Percentiles rank a stretch among this genome's conserved stretches.
phyloP scores from a whole-genome alignment of 495 filamentous ascomycete species.

The Annulohypoxylon bovei region DNA sequence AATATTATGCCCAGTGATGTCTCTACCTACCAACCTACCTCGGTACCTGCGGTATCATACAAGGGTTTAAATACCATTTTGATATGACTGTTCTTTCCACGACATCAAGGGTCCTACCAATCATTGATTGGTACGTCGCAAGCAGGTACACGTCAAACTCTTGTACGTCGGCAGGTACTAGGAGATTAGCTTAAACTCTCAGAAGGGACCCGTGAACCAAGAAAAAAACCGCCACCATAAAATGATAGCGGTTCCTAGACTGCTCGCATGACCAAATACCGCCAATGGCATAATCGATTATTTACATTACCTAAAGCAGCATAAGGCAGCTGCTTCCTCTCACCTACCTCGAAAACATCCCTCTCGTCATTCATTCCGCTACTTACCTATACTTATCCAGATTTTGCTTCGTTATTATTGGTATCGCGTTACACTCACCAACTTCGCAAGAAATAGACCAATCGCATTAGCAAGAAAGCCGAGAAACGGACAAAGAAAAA shows the following conservation, averaged over 20 bases:
- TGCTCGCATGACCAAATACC: conserved; percentile 26
- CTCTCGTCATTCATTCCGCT: not conserved
- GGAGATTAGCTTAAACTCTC: conserved; percentile 13
- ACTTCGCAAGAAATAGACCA: not conserved
- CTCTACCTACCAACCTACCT: not conserved
- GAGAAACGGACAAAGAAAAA: not conserved
- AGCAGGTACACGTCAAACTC: conserved; percentile 3
- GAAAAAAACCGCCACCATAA: conserved; percentile 13
- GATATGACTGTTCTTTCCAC: not conserved
- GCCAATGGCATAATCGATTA: conserved; percentile 1
- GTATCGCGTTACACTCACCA: not conserved
- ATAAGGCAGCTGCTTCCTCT: not conserved
- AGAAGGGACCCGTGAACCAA: conserved; percentile 1
- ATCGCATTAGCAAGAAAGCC: not conserved
- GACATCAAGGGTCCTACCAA: conserved; percentile 9
- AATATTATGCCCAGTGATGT: not conserved
- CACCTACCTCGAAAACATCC: conserved; percentile 12
- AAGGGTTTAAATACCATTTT: not conserved
- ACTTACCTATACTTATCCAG: not conserved
- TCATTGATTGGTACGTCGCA: conserved; percentile 21
- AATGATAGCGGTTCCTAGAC: not conserved
- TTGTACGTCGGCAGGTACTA: not conserved
- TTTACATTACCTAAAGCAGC: conserved; percentile 8
- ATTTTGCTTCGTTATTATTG: not conserved
- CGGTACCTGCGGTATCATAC: not conserved